Evolutionary conservation across 2,329 filamentous ascomycete genomes (phyloP).

Genomic region (Colletotrichum chlorophyti): DNA sequence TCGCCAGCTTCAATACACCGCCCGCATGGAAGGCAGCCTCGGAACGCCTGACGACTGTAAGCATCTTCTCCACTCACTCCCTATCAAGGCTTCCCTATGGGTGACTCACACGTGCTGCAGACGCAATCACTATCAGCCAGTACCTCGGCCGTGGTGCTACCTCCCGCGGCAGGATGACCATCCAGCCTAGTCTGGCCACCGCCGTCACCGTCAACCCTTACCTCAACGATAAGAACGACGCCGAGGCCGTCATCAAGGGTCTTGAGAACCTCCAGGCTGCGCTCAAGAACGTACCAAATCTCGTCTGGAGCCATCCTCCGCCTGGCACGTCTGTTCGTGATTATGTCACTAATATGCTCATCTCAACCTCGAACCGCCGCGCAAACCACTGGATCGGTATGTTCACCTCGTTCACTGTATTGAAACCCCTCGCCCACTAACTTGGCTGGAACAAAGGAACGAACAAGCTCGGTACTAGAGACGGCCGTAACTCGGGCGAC

Average conservation of each 20-base stretch:
- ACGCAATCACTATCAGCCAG: conserved; percentile 60
- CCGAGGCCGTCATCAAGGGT: conserved; percentile 67
- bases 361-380: conserved; percentile 48
- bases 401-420: not conserved
- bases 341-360: conserved; percentile 59
- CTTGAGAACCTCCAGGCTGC: conserved; percentile 66
- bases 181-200: conserved; percentile 63
- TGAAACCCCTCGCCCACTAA: not conserved
- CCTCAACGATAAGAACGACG: conserved; percentile 64
- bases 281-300: conserved; percentile 57
- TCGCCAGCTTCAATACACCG: conserved; percentile 71
- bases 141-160: conserved; percentile 70
- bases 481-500: conserved; percentile 55
- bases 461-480: conserved; percentile 65
- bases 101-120: conserved; percentile 35
- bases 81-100: rapidly evolving
- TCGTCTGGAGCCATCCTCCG: conserved; percentile 64
- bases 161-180: conserved; percentile 68
- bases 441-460: conserved; percentile 48
- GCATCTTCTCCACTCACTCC: not conserved
- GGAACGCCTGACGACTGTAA: conserved; percentile 41
- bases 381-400: conserved; percentile 58
- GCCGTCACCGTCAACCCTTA: conserved; percentile 66
- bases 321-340: conserved; percentile 58
- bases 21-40: conserved; percentile 65